Percentiles rank a stretch among this genome's conserved stretches.
These are phyloP conservation scores for Drechslera avenae DNA, from an alignment of 2,329 filamentous ascomycete species.

Conservation along the genomic window DNA sequence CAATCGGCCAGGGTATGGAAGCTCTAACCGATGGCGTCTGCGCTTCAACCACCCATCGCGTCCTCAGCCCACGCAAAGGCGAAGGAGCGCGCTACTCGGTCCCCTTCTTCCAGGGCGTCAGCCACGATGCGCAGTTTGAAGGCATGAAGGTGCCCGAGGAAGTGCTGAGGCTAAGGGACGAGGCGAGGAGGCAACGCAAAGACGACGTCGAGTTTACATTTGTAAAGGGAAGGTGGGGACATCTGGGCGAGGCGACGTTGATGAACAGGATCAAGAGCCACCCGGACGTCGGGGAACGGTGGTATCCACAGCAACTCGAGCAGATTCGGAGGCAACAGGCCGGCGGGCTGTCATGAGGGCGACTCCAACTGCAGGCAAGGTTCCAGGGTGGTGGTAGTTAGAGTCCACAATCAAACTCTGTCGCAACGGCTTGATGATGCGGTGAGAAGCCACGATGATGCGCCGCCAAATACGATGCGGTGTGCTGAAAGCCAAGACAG, in stretches of 20 bases:
- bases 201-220: constrained; percentile 87
- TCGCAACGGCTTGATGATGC: constrained; percentile 8
- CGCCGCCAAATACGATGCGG: constrained; percentile 9
- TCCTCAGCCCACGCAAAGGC: constrained; percentile 73
- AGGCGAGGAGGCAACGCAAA: constrained; percentile 64
- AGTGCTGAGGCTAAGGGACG: constrained; percentile 65
- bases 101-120: constrained; percentile 88
- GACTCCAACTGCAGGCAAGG: background rate
- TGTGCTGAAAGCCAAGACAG: constrained; percentile 11
- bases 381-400: constrained; percentile 3
- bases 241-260: constrained; percentile 80
- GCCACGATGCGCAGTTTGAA: constrained; percentile 78
- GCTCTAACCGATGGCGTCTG: constrained; percentile 84
- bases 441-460: constrained; percentile 11
- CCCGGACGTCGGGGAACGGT: constrained; percentile 82
- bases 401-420: constrained; percentile 3
- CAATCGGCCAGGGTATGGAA: constrained; percentile 86
- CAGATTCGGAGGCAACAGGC: constrained; percentile 51
- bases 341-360: constrained; percentile 1
- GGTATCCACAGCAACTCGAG: constrained; percentile 57
- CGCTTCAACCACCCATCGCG: constrained; percentile 79
- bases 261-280: constrained; percentile 86
- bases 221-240: constrained; percentile 67
- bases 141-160: constrained; percentile 71
- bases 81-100: constrained; percentile 76